phyloP scores from a whole-genome alignment of 139 green algal genomes.

The Picochlorum sp. region DNA sequence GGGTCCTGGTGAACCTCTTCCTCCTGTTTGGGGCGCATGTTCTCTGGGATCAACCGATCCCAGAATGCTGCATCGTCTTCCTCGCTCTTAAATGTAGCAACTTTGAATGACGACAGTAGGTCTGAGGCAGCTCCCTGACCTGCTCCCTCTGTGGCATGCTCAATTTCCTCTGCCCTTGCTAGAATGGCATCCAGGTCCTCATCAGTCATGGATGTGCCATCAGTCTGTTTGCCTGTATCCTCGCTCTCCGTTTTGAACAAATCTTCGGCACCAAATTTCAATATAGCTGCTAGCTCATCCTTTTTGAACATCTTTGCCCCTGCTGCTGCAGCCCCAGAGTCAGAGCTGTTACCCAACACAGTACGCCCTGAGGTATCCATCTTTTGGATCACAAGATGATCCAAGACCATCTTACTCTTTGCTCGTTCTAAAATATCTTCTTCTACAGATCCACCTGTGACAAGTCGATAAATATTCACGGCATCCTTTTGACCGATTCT shows the following conservation, averaged over 20 bases:
- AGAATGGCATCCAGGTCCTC: constrained; percentile 91
- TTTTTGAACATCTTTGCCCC: constrained; percentile 81
- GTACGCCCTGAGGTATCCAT: constrained; percentile 84
- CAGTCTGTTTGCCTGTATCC: constrained; percentile 26
- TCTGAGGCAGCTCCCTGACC: constrained; percentile 34
- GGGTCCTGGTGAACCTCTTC: constrained; percentile 24
- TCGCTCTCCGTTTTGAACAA: constrained; percentile 74
- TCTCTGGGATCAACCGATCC: constrained; percentile 74
- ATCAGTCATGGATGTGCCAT: constrained; percentile 42
- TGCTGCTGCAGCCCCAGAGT: constrained; percentile 18
- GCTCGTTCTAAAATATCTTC: neutral
- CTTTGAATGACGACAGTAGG: constrained; percentile 80
- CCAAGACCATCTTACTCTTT: constrained; percentile 90
- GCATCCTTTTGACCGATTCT: constrained; percentile 90
- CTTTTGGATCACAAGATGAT: constrained; percentile 90
- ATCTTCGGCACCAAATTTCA: constrained; percentile 89
- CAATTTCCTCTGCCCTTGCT: constrained; percentile 67
- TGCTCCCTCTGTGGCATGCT: constrained; percentile 26
- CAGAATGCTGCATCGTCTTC: constrained; percentile 92
- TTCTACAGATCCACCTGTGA: constrained; percentile 8
- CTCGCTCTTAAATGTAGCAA: constrained; percentile 70
- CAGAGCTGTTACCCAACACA: constrained; percentile 46
- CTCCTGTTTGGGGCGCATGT: constrained; percentile 27
- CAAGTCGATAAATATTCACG: constrained; percentile 84
- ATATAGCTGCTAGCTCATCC: constrained; percentile 91